Conservation (phyloP, 768 basidiomycete species). For the Tricholoma flavovirens region DNA sequence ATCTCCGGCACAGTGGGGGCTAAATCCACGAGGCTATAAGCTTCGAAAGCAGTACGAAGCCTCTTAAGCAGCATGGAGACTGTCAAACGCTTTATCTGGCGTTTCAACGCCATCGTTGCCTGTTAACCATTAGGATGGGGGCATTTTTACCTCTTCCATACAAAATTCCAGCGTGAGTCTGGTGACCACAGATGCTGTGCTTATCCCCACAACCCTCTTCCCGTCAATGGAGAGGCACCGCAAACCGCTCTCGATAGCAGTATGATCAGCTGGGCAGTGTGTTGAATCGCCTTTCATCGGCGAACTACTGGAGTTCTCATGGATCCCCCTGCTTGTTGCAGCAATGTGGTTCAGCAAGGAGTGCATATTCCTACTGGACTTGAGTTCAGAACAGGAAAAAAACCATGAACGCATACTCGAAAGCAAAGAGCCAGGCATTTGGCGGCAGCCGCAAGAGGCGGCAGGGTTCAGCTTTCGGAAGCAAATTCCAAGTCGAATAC, state of each 20-base stretch:
- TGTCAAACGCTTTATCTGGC: slow-evolving; percentile 76
- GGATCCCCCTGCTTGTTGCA: slow-evolving; percentile 72
- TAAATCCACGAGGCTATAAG: slow-evolving; percentile 86
- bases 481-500: slow-evolving; percentile 86
- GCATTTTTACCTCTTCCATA: slow-evolving; percentile 61
- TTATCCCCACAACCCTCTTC: slow-evolving; percentile 77
- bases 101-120: not conserved
- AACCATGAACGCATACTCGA: slow-evolving; percentile 42
- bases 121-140: not conserved
- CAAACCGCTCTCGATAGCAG: slow-evolving; percentile 55
- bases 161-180: slow-evolving; percentile 82
- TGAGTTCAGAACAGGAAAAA: slow-evolving; percentile 2
- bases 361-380: slow-evolving; percentile 78
- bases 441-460: slow-evolving; percentile 78
- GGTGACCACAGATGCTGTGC: slow-evolving; percentile 88
- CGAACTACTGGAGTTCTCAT: slow-evolving; percentile 42
- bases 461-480: slow-evolving; percentile 65
- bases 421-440: slow-evolving; percentile 89
- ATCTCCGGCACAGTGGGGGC: slow-evolving; percentile 72
- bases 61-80: slow-evolving; percentile 92
- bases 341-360: slow-evolving; percentile 91
- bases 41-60: slow-evolving; percentile 79
- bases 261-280: slow-evolving; percentile 39
- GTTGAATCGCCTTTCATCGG: slow-evolving; percentile 38
- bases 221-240: slow-evolving; percentile 77